Evolutionary conservation across 2,329 filamentous ascomycete species (phyloP), one percentile per base, ranked within the genome.

Genomic region (Aspergillus japonicus): DNA sequence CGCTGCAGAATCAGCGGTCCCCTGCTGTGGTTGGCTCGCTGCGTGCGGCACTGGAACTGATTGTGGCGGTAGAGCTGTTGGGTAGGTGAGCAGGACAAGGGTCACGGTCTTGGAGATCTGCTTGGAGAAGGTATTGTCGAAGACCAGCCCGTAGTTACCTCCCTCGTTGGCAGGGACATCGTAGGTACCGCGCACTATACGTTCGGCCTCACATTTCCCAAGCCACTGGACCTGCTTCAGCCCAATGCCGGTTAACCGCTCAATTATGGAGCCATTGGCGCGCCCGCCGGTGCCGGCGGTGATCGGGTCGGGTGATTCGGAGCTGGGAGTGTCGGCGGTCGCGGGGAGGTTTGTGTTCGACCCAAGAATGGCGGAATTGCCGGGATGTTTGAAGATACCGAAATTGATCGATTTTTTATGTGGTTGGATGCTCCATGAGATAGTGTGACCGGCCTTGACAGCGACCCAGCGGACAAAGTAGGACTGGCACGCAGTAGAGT

Each of bases 391-490:
- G 78, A 99, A 96, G 71, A 99, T 90, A 72, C 93, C 95, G 75
- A 99, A 96, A 79, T 98, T 97, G 77, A 99, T 89, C 60, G 94
- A 97, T 80, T 97, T 98, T 81, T 96, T 98, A 77, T 98, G 92
- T 48, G 95, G 95, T 73, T 98, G 93, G 44, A 99, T 87, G 71
- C 92, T 97, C 95, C 95, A 99, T 16, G 93, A 96, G 69, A 99
- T 92, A 54, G 93, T 96, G 76, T 96, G 89, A 56, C 90, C 90
- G 64, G 92, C 88, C 58, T 92, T 88, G 68, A 97, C 94, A 73
- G 92, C 89, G 68, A 97, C 91, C 94, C 95, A 99, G 72, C 95
- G 92, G 59, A 99, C 91, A 69, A 99, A 92, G 79, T 99, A 99
- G 65, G 92, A 96, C 95, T 98, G 68, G 58, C 16, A 62, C 26